Conservation (phyloP, 2,329 filamentous ascomycete species). For the Aspergillus persii region DNA sequence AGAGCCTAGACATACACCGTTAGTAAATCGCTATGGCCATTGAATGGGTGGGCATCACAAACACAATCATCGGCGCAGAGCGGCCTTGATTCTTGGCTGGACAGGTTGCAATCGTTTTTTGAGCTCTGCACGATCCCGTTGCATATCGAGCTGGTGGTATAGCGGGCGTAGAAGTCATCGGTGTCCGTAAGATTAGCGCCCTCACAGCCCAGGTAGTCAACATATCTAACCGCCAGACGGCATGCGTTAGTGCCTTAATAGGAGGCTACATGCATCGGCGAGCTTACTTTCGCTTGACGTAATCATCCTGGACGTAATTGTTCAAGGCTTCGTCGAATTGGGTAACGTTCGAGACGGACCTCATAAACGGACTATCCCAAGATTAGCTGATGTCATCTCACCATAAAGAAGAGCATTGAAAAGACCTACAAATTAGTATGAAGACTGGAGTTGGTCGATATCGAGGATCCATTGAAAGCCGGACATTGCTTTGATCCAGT, state of each 20-base stretch:
- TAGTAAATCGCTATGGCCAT: background rate
- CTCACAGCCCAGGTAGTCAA: constrained; percentile 75
- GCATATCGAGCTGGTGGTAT: constrained; percentile 87
- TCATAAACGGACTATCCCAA: constrained; percentile 71
- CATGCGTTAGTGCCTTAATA: background rate
- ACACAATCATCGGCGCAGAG: constrained; percentile 89
- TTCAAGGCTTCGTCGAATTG: constrained; percentile 75
- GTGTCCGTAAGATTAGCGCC: constrained; percentile 75
- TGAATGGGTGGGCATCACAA: constrained; percentile 36
- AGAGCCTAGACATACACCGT: constrained; percentile 58
- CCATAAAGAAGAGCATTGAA: background rate
- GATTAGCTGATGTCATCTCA: constrained; percentile 22
- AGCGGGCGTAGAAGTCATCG: constrained; percentile 83
- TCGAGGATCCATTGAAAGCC: constrained; percentile 69
- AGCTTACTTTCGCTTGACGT: constrained; percentile 73
- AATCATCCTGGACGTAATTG: constrained; percentile 70
- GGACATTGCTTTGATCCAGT: constrained; percentile 67
- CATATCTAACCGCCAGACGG: constrained; percentile 62
- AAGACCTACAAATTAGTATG: constrained; percentile 63
- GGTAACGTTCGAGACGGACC: constrained; percentile 70
- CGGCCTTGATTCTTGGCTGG: constrained; percentile 64
- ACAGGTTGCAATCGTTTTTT: constrained; percentile 64
- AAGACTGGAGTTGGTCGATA: constrained; percentile 62
- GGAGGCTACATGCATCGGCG: background rate
- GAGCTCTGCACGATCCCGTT: constrained; percentile 94